phyloP scores from a whole-genome alignment of 139 green algal species.

The Chlorella sp. region DNA sequence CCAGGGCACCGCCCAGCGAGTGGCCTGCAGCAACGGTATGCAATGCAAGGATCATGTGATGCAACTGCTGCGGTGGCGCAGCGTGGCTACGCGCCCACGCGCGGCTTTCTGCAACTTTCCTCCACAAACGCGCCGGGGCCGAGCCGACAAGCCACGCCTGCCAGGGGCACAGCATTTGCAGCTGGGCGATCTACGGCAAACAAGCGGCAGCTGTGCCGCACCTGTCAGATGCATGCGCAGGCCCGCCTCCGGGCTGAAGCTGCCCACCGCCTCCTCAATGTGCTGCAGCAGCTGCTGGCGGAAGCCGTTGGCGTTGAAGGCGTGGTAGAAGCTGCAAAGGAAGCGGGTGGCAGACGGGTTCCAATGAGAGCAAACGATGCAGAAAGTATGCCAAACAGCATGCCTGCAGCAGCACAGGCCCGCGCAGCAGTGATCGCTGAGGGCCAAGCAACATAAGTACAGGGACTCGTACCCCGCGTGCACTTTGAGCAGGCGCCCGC shows the following conservation, averaged over 20 bases:
- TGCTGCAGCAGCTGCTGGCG: neutral
- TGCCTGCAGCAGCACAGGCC: too few species aligned
- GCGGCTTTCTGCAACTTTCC: too few species aligned
- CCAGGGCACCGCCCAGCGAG: slow-evolving; percentile 18
- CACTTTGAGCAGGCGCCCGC: neutral
- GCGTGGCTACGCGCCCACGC: too few species aligned
- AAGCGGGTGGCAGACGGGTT: neutral
- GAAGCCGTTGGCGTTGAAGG: neutral
- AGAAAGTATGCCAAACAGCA: too few species aligned
- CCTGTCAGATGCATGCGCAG: neutral
- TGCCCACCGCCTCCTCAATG: neutral
- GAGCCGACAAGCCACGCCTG: too few species aligned
- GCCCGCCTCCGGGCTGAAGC: neutral
- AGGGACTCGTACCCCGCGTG: neutral
- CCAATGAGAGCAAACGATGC: too few species aligned
- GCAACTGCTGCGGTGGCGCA: too few species aligned
- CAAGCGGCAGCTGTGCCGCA: neutral
- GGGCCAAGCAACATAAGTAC: neutral
- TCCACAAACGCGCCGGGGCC: too few species aligned
- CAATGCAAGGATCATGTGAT: too few species aligned
- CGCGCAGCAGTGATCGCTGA: too few species aligned
- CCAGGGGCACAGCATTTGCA: too few species aligned
- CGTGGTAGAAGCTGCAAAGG: slow-evolving; percentile 12
- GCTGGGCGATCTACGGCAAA: too few species aligned
- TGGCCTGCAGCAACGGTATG: neutral